Conservation (phyloP, 2,329 filamentous ascomycete species). For the Apiospora malaysiana region DNA sequence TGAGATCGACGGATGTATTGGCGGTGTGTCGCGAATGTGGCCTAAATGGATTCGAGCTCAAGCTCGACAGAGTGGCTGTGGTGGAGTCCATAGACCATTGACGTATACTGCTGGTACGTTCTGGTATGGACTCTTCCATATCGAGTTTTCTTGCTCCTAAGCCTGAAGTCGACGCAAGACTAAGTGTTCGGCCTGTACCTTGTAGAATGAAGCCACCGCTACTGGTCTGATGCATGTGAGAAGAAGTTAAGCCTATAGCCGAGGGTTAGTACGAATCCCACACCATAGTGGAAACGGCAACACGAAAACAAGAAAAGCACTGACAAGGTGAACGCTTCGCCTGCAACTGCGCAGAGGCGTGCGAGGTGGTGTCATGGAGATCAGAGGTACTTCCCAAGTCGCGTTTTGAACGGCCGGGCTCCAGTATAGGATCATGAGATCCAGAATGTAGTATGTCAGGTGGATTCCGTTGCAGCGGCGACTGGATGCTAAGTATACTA, state of each 20-base stretch:
- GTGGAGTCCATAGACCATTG: constrained; percentile 51
- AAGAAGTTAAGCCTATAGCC: constrained; percentile 9
- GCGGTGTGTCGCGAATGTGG: constrained; percentile 51
- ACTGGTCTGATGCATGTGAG: neutral
- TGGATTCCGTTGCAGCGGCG: constrained; percentile 26
- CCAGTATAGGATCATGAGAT: constrained; percentile 22
- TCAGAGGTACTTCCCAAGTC: constrained; percentile 32
- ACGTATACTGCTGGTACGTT: constrained; percentile 44
- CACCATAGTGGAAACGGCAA: neutral
- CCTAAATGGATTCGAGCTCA: constrained; percentile 47
- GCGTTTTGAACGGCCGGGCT: constrained; percentile 28
- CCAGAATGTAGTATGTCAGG: constrained; percentile 15
- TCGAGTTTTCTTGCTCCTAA: constrained; percentile 39
- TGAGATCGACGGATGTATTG: constrained; percentile 51
- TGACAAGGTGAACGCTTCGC: constrained; percentile 31
- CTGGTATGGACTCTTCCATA: constrained; percentile 44
- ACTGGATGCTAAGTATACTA: constrained; percentile 31
- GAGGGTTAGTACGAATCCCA: constrained; percentile 10
- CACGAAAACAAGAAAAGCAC: constrained; percentile 27
- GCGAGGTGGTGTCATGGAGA: constrained; percentile 26
- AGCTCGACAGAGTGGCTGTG: constrained; percentile 46
- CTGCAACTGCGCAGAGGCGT: constrained; percentile 23
- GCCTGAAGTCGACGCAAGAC: constrained; percentile 32
- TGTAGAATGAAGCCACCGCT: neutral
- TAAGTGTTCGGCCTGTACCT: constrained; percentile 30